Percentiles rank a stretch among this genome's conserved stretches.
phyloP scores from a whole-genome alignment of 345 rosid genomes.

The Hirschfeldia incana region DNA sequence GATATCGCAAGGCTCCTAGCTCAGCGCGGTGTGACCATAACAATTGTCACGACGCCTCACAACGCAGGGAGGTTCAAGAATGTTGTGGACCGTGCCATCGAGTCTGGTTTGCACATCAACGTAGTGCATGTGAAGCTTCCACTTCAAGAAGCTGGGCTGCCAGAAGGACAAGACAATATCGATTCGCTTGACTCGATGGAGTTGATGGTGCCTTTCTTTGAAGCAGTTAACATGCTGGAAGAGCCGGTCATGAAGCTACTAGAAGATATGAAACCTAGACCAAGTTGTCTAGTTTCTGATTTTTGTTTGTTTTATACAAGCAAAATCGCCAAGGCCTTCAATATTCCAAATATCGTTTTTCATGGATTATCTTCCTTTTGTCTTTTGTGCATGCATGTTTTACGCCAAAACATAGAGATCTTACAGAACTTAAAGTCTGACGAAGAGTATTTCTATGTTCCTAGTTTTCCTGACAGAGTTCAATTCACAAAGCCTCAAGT shows the following conservation, averaged over 20 bases:
- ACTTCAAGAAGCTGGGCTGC: conserved; percentile 35
- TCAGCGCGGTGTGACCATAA: conserved; percentile 34
- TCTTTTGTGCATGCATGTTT: conserved; percentile 21
- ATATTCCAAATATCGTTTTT: conserved; percentile 50
- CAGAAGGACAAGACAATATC: conserved; percentile 38
- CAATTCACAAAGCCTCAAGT: conserved; percentile 34
- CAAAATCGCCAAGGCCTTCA: conserved; percentile 36
- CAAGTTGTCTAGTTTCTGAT: conserved; percentile 59
- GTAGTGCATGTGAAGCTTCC: conserved; percentile 29
- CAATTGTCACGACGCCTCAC: conserved; percentile 46
- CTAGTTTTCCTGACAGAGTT: conserved; percentile 38
- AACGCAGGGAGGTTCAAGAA: conserved; percentile 35
- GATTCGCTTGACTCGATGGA: conserved; percentile 26
- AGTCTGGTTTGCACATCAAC: conserved; percentile 30
- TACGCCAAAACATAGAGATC: conserved; percentile 16
- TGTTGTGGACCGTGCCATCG: conserved; percentile 18
- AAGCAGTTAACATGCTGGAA: conserved; percentile 23
- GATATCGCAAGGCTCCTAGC: conserved; percentile 50
- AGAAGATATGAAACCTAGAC: conserved; percentile 38
- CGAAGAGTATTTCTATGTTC: conserved; percentile 32
- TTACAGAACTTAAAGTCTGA: conserved; percentile 11
- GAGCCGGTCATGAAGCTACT: conserved; percentile 36
- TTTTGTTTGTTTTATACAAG: conserved; percentile 42
- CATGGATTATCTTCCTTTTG: conserved; percentile 46
- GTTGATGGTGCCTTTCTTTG: background rate